A percentile compares a stretch with the other conserved stretches of the same genome.
Evolutionary conservation across 768 basidiomycete species (phyloP).

Genomic region (Asterophora lycoperdoides): DNA sequence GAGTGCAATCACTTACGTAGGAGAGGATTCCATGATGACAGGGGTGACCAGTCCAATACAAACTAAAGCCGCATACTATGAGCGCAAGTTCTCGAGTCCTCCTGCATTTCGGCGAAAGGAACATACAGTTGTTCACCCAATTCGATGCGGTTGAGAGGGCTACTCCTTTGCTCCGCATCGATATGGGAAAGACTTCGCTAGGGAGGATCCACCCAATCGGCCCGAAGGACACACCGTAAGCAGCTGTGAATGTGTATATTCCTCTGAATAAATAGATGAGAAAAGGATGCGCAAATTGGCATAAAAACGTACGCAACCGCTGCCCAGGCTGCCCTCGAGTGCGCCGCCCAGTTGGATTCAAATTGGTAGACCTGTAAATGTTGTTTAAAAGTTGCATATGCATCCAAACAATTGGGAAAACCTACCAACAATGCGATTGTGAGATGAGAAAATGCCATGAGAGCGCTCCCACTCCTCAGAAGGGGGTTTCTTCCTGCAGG

Average conservation of each 20-base stretch:
- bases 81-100: too few relatives aligned
- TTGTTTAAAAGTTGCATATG: constrained; percentile 2
- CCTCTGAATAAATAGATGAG: constrained; percentile 32
- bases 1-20: constrained; percentile 40
- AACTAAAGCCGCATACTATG: constrained; percentile 38
- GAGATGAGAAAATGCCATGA: constrained; percentile 65
- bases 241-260: constrained; percentile 71
- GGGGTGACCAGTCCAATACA: constrained; percentile 75
- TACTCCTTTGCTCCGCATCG: constrained; percentile 78
- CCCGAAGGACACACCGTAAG: constrained; percentile 75
- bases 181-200: constrained; percentile 77
- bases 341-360: constrained; percentile 52
- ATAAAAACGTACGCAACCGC: constrained; percentile 53
- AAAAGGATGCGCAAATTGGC: background rate
- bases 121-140: constrained; percentile 77
- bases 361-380: constrained; percentile 41
- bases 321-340: constrained; percentile 58
- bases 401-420: background rate
- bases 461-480: constrained; percentile 56
- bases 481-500: constrained; percentile 58
- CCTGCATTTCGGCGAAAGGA: background rate
- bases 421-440: constrained; percentile 60
- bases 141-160: constrained; percentile 82
- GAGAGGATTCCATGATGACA: constrained; percentile 53
- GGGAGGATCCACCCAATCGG: constrained; percentile 84